Base-by-base conservation (phyloP, 106 monocot genomes). In the Acanthochlamys bracteata region DNA sequence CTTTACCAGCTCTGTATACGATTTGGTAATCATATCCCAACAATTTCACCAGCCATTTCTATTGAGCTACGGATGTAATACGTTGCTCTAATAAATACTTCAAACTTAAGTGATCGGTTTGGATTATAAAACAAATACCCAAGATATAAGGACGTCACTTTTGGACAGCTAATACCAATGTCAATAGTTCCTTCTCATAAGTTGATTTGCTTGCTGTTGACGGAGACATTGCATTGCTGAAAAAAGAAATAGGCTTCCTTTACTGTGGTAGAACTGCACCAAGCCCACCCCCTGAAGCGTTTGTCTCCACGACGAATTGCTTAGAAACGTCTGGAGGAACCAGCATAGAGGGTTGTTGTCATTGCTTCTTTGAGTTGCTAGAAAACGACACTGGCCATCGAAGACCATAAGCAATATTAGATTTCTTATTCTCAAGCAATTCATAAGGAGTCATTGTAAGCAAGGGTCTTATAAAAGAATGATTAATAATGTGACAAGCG, bases 51-150 rank as follows among this genome's bases (percentile, higher is more conserved):
- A 42, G 0, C 21, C 64, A 45, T 12, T 47, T 45, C 45, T 47
- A 23, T 20, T 65, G 47, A 7, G n/a, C 23, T 4, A 47, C 14
- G 6, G 23, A 49, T 12, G 11, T 8, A 21, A 65, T 24, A 16
- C 20, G 24, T 25, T 65, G 24, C n/a, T 65, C 24, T 25, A 46
- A 49, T 2, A 65, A 65, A 17, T 65, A 51, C 13, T 46, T 46
- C 7, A 65, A 19, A 39, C 49, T 51, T 14, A 16, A 24, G 0
- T 65, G 65, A 13, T 65, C 65, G 1, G 24, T 65, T 25, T 51
- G 21, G 17, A 65, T 65, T 15, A 51, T 24, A 20, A 65, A 65
- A 3, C 1, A 0, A 1, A 7, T 12, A 8, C 25, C 22, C 24
- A 25, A 7, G 7, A 49, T 23, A 24, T 22, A 57, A 57, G 20